Evolutionary conservation across 345 rosid species (phyloP).

Genomic region (Eutrema heterophyllum): DNA sequence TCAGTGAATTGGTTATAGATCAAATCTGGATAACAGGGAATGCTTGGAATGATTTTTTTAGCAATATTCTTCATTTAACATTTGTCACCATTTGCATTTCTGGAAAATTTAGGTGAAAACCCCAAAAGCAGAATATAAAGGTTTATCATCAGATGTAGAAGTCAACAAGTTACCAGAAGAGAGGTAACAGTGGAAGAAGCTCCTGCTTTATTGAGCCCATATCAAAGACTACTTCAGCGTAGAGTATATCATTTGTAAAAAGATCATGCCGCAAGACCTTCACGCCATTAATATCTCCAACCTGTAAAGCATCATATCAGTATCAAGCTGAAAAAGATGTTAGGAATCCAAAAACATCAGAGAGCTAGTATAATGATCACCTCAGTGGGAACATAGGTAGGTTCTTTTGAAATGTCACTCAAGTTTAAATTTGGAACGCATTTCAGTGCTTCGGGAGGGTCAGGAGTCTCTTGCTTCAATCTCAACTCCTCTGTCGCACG

Average conservation of each 20-base stretch:
- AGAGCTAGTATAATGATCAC: constrained; percentile 38
- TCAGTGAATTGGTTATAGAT: background rate
- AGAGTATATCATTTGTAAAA: constrained; percentile 91
- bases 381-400: constrained; percentile 68
- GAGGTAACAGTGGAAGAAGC: constrained; percentile 83
- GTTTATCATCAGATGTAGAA: constrained; percentile 1
- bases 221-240: constrained; percentile 81
- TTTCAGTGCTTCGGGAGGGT: constrained; percentile 84
- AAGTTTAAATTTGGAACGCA: constrained; percentile 75
- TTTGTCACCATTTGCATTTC: background rate
- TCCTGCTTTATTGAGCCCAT: constrained; percentile 75
- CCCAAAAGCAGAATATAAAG: background rate
- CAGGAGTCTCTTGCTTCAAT: constrained; percentile 93
- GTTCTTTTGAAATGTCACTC: constrained; percentile 82
- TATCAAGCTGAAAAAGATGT: constrained; percentile 7
- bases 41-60: background rate
- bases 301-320: constrained; percentile 36
- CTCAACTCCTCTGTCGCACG: constrained; percentile 80
- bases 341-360: constrained; percentile 5
- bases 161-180: constrained; percentile 70
- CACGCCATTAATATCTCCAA: constrained; percentile 79
- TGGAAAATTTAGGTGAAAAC: background rate
- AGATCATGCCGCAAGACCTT: constrained; percentile 87
- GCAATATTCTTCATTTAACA: background rate
- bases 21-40: background rate